These are phyloP conservation scores for Fusarium xyrophilum DNA, from an alignment of 2,329 filamentous ascomycete species.

Conservation along the genomic window DNA sequence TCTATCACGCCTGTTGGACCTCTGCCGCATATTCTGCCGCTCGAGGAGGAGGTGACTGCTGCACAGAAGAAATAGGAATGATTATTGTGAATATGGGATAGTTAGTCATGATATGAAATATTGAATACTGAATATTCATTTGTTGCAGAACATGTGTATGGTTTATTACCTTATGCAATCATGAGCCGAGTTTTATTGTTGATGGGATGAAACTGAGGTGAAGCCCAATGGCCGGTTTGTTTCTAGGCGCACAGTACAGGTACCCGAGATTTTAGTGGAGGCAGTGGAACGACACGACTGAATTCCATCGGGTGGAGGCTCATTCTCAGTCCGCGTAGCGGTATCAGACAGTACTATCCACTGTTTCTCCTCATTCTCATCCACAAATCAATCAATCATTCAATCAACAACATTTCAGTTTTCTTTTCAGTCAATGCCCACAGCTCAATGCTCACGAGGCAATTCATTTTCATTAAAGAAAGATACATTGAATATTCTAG, in stretches of 20 bases:
- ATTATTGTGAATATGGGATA: not conserved
- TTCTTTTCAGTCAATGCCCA: not conserved
- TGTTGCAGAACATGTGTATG: not conserved
- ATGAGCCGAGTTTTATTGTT: conserved; percentile 6
- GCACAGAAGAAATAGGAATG: conserved; percentile 42
- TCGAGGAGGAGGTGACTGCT: conserved; percentile 78
- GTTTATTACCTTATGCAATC: not conserved
- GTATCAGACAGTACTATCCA: conserved; percentile 13
- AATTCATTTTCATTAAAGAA: not conserved
- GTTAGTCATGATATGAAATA: not conserved
- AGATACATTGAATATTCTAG: not conserved
- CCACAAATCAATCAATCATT: conserved; percentile 1
- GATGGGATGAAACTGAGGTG: conserved; percentile 19
- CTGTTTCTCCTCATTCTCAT: conserved; percentile 12
- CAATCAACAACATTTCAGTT: not conserved
- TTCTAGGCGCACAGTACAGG: conserved; percentile 1
- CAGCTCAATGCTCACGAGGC: not conserved
- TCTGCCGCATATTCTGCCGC: conserved; percentile 77
- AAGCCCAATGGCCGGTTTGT: conserved; percentile 8
- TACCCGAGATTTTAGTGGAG: conserved; percentile 17
- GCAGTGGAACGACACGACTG: not conserved
- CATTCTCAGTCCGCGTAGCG: conserved; percentile 12
- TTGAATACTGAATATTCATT: not conserved
- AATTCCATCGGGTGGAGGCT: conserved; percentile 7
- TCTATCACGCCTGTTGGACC: conserved; percentile 87